These are phyloP conservation scores for Neodidymelliopsis sp. DNA, from an alignment of 2,329 filamentous ascomycete species.

Conservation along the genomic window DNA sequence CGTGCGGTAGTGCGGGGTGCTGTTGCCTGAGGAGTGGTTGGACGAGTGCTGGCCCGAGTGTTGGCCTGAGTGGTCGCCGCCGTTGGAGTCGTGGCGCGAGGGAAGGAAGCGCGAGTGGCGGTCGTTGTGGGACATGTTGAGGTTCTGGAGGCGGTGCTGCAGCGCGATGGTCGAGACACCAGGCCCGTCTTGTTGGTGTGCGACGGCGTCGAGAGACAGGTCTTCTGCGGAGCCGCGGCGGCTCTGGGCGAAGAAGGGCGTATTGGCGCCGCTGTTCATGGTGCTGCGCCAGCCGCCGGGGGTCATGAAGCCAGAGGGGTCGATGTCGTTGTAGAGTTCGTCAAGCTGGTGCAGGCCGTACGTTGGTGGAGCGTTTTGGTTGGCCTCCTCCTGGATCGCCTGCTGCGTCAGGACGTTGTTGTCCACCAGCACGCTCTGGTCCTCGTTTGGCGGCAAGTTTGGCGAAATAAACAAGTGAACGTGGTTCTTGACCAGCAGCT, in stretches of 20 bases:
- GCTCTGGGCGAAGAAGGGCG: conserved; percentile 75
- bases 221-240: conserved; percentile 84
- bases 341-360: conserved; percentile 93
- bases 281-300: conserved; percentile 69
- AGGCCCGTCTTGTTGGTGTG: conserved; percentile 38
- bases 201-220: conserved; percentile 62
- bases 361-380: conserved; percentile 80
- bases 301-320: conserved; percentile 81
- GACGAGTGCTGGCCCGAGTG: conserved; percentile 29
- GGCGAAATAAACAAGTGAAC: conserved; percentile 96
- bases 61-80: conserved; percentile 9
- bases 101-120: conserved; percentile 35
- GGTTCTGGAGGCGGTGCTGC: conserved; percentile 70
- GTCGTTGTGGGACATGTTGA: conserved; percentile 52
- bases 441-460: conserved; percentile 85
- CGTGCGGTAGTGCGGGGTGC: conserved; percentile 37
- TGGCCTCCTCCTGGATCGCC: conserved; percentile 62
- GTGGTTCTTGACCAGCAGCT: conserved; percentile 89
- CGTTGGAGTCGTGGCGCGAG: conserved; percentile 17
- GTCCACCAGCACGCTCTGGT: conserved; percentile 72
- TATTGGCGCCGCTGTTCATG: conserved; percentile 65
- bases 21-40: conserved; percentile 47
- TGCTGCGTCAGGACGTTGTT: conserved; percentile 47
- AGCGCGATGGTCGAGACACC: conserved; percentile 67
- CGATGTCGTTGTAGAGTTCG: conserved; percentile 86